phyloP scores from a whole-genome alignment of 352 stramenopile species.

The Pseudoperonospora humuli region DNA sequence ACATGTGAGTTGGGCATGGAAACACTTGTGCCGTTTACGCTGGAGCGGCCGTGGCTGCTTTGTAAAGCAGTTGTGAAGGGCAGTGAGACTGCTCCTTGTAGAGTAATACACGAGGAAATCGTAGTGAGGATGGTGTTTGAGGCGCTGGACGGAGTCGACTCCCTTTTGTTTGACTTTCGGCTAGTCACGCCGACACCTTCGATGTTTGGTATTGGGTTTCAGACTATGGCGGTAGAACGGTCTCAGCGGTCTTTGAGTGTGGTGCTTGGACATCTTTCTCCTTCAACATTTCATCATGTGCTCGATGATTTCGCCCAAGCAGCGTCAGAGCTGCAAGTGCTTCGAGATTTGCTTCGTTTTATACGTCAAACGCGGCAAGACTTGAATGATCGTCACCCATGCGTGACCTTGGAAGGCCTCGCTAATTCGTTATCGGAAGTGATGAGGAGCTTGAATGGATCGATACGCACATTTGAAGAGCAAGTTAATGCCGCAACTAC shows the following conservation, averaged over 20 bases:
- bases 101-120: conserved; percentile 42
- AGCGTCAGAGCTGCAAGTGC: conserved; percentile 42
- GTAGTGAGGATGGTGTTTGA: conserved; percentile 49
- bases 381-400: conserved; percentile 14
- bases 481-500: not conserved
- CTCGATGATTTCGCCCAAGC: conserved; percentile 24
- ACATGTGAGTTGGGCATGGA: conserved; percentile 11
- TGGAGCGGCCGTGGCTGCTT: conserved; percentile 31
- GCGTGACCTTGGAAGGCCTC: conserved; percentile 41
- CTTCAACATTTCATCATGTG: conserved; percentile 25
- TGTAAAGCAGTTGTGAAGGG: conserved; percentile 21
- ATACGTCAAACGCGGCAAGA: conserved; percentile 7
- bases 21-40: conserved; percentile 15
- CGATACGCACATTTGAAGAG: conserved; percentile 21
- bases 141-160: conserved; percentile 41
- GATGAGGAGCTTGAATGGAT: conserved; percentile 14
- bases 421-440: conserved; percentile 34
- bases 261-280: conserved; percentile 45
- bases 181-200: conserved; percentile 1
- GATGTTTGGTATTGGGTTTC: conserved; percentile 35
- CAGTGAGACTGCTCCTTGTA: conserved; percentile 3
- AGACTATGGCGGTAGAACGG: conserved; percentile 16
- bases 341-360: conserved; percentile 36
- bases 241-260: conserved; percentile 18
- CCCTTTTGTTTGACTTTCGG: conserved; percentile 40